Percentiles rank a stretch among this genome's conserved stretches.
Conservation (phyloP, 2,329 filamentous ascomycete genomes). For the Tolypocladium cylindrosporum region DNA sequence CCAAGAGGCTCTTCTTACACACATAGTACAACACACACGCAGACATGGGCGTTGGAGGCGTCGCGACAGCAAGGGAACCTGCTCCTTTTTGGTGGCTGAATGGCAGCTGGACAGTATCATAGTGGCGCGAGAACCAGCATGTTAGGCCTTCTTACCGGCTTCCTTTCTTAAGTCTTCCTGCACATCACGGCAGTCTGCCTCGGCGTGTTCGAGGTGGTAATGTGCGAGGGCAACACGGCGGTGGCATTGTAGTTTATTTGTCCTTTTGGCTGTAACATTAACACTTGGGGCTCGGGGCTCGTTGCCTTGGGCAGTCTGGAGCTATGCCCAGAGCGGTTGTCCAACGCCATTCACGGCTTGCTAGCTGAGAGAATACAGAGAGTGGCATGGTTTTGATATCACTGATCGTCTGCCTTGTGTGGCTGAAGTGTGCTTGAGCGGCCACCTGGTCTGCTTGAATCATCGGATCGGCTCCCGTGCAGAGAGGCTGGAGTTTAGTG, state of each 20-base stretch:
- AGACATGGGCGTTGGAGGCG: constrained; percentile 8
- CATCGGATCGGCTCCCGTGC: neutral
- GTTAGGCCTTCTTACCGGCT: neutral
- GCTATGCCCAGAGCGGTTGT: neutral
- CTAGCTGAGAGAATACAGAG: neutral
- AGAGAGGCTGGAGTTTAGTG: neutral
- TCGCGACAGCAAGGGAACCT: constrained; percentile 5
- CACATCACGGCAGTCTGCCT: neutral
- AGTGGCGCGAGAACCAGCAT: neutral
- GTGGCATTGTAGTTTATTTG: neutral
- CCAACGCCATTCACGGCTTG: neutral
- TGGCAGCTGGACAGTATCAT: neutral
- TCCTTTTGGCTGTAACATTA: neutral
- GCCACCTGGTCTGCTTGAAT: neutral
- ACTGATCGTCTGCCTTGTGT: neutral
- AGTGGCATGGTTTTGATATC: neutral
- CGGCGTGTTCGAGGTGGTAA: neutral
- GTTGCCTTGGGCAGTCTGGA: neutral
- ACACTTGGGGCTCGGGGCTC: neutral
- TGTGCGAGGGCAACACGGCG: neutral
- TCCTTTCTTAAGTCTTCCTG: neutral
- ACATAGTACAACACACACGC: neutral
- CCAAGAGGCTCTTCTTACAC: neutral
- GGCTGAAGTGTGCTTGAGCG: neutral
- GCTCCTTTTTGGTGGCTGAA: neutral